Base-by-base conservation (phyloP, 805 yeast species). In the Barnettozyma wickerhamii region DNA sequence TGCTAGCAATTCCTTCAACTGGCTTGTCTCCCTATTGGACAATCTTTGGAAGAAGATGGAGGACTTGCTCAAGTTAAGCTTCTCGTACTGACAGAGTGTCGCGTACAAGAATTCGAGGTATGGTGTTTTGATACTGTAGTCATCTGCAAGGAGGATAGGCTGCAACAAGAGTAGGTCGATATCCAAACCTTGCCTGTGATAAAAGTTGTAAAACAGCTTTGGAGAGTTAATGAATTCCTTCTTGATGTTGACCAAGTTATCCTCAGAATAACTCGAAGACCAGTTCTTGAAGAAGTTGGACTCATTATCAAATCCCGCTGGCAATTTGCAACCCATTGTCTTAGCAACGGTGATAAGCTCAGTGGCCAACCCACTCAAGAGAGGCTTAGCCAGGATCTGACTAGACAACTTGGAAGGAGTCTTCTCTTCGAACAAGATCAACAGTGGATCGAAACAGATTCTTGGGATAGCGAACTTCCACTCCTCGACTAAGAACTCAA, bases 101-200 rank as follows among this genome's bases (percentile, higher is more conserved):
- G 95, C 88, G 58, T 87, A 90, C 42, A 87, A 65, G 51, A 86
- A 86, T 64, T 90, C 97, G 59, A 90, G 69, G 59, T 90, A 90
- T 2, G 97, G 96, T 1, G 96, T 87, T 58, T 84, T 82, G 40
- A 88, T 80, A 36, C 83, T 81, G 56, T 77, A 76, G 58, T 89
- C 96, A 64, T 89, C 96, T n/a, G 93, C 95, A 42, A 89, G 68
- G 41, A 90, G 66, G 38, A 90, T 90, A 5, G 96, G 95, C 56
- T 88, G 95, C 46, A 90, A 72, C 40, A 90, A 65, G 32, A 88
- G 66, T 56, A 88, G 69, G 64, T 90, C 97, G 31, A 84, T 68
- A 46, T 82, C 78, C 45, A 86, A 60, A 33, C 75, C 77, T 50
- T 75, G 56, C 58, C 72, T 70, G 51, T 75, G 66, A 56, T 65